Conservation (phyloP, 2,329 filamentous ascomycete species). For the Neospermospora avenae region DNA sequence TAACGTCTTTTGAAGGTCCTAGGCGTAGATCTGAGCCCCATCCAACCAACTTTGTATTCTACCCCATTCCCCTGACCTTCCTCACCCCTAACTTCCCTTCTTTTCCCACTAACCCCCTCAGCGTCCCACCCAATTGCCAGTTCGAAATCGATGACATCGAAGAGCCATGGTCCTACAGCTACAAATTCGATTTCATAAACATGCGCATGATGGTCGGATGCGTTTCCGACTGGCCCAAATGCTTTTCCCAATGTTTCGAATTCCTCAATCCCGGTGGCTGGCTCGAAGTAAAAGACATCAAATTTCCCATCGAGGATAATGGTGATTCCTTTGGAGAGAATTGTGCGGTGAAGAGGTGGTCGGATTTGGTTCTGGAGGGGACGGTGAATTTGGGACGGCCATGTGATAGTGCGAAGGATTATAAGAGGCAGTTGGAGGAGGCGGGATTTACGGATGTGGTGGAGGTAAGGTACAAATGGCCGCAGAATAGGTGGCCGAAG, state of each 20-base stretch:
- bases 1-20: constrained; percentile 19
- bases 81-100: no score
- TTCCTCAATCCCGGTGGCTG: constrained; percentile 56
- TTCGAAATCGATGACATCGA: constrained; percentile 64
- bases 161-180: constrained; percentile 41
- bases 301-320: constrained; percentile 12
- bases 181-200: constrained; percentile 59
- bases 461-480: constrained; percentile 47
- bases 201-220: constrained; percentile 11
- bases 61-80: neutral
- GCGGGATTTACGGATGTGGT: constrained; percentile 27
- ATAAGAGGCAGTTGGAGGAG: constrained; percentile 12
- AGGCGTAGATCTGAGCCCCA: constrained; percentile 32
- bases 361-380: constrained; percentile 31
- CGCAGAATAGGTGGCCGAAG: constrained; percentile 49
- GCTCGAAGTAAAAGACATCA: constrained; percentile 56
- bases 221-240: constrained; percentile 5
- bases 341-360: constrained; percentile 12
- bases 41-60: constrained; percentile 33
- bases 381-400: constrained; percentile 33
- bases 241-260: constrained; percentile 6
- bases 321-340: constrained; percentile 7
- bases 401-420: constrained; percentile 30
- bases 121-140: constrained; percentile 56
- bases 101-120: neutral